Evolutionary conservation across 169 alveolate species (phyloP).

Genomic region (Toxoplasma gondii): DNA sequence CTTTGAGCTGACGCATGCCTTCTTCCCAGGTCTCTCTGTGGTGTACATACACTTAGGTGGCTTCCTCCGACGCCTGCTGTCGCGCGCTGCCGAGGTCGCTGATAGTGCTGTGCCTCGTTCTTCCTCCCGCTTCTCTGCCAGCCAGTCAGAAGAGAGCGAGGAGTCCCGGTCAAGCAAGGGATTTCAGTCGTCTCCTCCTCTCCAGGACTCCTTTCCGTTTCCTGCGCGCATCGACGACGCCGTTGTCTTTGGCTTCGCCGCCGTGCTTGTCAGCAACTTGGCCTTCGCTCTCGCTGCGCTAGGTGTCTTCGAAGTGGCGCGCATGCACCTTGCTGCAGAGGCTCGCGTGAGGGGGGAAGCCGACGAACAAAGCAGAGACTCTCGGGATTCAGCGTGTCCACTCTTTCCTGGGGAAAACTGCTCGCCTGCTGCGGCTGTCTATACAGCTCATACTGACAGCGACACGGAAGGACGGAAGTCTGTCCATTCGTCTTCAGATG

Average conservation of each 20-base stretch:
- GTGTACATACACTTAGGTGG: not conserved
- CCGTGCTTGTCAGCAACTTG: constrained; percentile 18
- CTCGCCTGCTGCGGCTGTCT: not conserved
- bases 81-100: not conserved
- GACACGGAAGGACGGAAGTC: too few species aligned
- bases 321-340: not conserved
- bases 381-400: not conserved
- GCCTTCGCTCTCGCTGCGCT: constrained; percentile 32
- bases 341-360: too few species aligned
- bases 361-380: not conserved
- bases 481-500: too few species aligned
- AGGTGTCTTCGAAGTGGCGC: constrained; percentile 45
- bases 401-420: not conserved
- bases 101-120: not conserved
- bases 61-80: not conserved
- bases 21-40: constrained; percentile 32
- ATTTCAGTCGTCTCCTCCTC: not conserved
- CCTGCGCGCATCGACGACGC: not conserved
- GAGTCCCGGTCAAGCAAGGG: not conserved
- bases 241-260: not conserved
- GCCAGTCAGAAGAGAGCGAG: not conserved
- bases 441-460: too few species aligned
- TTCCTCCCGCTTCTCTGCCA: not conserved
- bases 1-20: constrained; percentile 45
- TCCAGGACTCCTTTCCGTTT: not conserved